phyloP scores from a whole-genome alignment of 208 protist genomes.

The Acanthamoeba quina region DNA sequence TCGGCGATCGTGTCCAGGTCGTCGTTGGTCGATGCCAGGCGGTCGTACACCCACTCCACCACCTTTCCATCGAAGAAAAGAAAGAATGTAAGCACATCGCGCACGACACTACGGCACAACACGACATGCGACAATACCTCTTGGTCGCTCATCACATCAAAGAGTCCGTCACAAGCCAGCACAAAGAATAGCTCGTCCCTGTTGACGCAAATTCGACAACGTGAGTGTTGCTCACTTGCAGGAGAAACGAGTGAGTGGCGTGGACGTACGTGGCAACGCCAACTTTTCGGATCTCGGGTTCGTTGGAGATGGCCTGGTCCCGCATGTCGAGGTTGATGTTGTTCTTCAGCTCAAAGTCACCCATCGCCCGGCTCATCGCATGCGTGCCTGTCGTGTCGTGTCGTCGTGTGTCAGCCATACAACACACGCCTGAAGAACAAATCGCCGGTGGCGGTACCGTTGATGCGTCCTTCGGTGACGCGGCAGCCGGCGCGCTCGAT shows the following conservation, averaged over 20 bases:
- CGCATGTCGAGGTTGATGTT: conserved; percentile 67
- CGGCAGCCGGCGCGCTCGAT: conserved; percentile 43
- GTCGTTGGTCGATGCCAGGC: not conserved
- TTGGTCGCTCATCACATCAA: conserved; percentile 55
- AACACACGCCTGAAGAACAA: no score
- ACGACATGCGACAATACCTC: not conserved
- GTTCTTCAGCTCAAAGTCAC: conserved; percentile 64
- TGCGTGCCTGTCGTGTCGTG: conserved; percentile 5
- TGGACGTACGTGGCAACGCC: not conserved
- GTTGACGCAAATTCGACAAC: not conserved
- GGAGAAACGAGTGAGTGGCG: not conserved
- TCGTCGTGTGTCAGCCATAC: not conserved
- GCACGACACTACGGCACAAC: not conserved
- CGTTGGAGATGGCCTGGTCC: conserved; percentile 74
- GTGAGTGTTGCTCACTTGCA: not conserved
- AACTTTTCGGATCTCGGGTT: conserved; percentile 14
- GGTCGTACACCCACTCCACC: conserved; percentile 44
- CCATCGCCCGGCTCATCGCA: conserved; percentile 56
- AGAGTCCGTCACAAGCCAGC: conserved; percentile 60
- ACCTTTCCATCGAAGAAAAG: not conserved
- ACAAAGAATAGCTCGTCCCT: conserved; percentile 31
- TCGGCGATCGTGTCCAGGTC: conserved; percentile 5
- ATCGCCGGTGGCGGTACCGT: not conserved
- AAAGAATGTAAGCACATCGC: no score
- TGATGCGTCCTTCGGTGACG: conserved; percentile 66